Base-by-base conservation (phyloP, 768 basidiomycete species). In the Clavulina sp. region DNA sequence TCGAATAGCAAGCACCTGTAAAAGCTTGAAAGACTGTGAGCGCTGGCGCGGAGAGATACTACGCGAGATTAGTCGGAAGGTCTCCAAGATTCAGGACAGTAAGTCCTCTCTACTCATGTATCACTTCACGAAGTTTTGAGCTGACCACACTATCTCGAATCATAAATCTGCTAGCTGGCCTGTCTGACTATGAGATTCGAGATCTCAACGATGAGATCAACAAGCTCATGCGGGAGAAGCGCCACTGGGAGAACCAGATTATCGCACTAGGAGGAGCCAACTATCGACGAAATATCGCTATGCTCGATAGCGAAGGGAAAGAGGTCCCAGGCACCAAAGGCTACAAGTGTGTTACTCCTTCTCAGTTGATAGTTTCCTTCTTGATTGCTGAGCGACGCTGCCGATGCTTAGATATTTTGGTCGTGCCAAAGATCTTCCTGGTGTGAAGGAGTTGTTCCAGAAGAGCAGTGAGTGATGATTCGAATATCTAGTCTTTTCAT, bases 191-290 rank as follows among this genome's bases (percentile, higher is more conserved):
- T 62, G 91, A 96, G 68, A 79, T 92, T 44, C 80, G 93, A 28
- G 93, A 96, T 63, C 61, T 96, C 40, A 99, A 99, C 62, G 92
- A 97, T 64, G 91, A 96, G 60, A 99, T 99, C 57, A 99, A 97
- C 71, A 86, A 81, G 61, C 69, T 95, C 13, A 69, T 99, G 73
- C 75, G 93, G 31, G 93, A 99, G 68, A 96, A 97, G 64, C 68
- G 83, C 40, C 92, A 96, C 65, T 97, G 89, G 87, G 93, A 97
- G 69, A 92, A 91, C 58, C 92, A 95, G 64, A 95, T 97, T 48
- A 82, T 96, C n/a, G 80, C 81, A 4, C 70, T 96, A 1, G 92
- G 92, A 43, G 93, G 93, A 56, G 93, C 92, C 21, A 99, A 96
- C 62, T 97, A 96, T 64, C 73, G 87, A 60, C 71, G 93, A 49